A percentile compares a stretch with the other conserved stretches of the same genome.
These are phyloP conservation scores for Penicillium malachiteum DNA, from an alignment of 495 filamentous ascomycete species.

Conservation along the genomic window DNA sequence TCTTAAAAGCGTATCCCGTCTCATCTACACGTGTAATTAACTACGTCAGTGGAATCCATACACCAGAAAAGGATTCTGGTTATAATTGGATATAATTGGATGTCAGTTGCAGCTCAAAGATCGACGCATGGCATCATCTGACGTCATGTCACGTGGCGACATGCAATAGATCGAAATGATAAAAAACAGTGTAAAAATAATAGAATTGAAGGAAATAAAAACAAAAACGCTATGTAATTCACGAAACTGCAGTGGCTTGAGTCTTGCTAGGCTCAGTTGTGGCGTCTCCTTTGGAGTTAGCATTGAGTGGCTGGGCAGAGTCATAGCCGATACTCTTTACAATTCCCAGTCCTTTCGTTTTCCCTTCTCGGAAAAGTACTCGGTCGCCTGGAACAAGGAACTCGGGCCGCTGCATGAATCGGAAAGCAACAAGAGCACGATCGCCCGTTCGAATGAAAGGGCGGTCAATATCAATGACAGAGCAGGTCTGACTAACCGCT, in stretches of 20 bases:
- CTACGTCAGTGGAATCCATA: conserved; percentile 21
- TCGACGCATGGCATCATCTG: conserved; percentile 20
- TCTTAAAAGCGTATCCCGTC: neutral
- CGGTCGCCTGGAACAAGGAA: conserved; percentile 86
- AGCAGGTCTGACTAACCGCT: conserved; percentile 90
- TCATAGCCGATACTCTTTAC: conserved; percentile 93
- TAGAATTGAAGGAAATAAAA: neutral
- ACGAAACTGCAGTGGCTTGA: no score
- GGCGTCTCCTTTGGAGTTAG: conserved; percentile 11
- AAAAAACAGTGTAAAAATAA: neutral
- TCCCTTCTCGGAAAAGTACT: conserved; percentile 88
- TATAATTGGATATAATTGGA: neutral
- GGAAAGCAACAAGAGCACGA: conserved; percentile 86
- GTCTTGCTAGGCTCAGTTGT: no score
- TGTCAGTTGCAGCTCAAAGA: conserved; percentile 2
- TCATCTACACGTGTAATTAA: conserved; percentile 1
- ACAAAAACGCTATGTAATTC: neutral
- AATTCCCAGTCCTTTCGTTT: conserved; percentile 93
- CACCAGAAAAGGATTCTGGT: neutral
- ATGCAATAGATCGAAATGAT: neutral
- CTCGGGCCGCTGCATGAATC: conserved; percentile 94
- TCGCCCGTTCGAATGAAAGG: conserved; percentile 93
- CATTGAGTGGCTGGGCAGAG: conserved; percentile 55
- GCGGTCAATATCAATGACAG: conserved; percentile 97
- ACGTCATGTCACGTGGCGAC: conserved; percentile 25